Evolutionary conservation across 257 asterid genomes (phyloP), one percentile per base, ranked within the genome.

Genomic region (Echium plantagineum): DNA sequence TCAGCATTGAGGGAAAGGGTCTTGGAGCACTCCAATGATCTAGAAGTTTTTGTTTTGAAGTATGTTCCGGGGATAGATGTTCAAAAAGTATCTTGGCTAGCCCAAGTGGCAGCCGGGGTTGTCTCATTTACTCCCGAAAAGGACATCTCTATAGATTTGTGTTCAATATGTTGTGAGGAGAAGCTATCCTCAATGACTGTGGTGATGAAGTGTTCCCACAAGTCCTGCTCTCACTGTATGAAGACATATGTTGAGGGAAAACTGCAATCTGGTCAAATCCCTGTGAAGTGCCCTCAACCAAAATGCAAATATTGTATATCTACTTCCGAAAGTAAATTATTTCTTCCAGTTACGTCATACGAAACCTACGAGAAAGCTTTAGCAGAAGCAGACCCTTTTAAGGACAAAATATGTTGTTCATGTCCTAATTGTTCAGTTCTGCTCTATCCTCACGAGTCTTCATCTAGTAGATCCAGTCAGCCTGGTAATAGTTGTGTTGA

Each of bases 221-320:
- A 66, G 64, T 89, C 86, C 72, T 93, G 98, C 63, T 84, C 98
- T 22, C 89, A 71, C 63, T 93, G 98, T 71, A 72, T 89, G 97
- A 93, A 73, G 82, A 75, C 83, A 16, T 83, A 89, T 28, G 97
- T 84, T 0, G 94, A 89, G 77, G 93, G 80, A 21, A 89, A 89
- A 72, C 10, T 89, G 55, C 72, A 72, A 47, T 79, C 81, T 17
- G 19, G 68, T 47, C 85, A 72, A 63, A 82, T 89, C 57, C 96
- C 96, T 21, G 72, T 84, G 67, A 74, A 78, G 73, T 93, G 98
- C 79, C 98, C 95, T 32, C 86, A 83, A 20, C 72, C 66, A 21
- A 74, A 75, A 66, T 93, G 98, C 89, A 89, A 81, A 64, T 81
- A 85, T 58, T 77, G 75, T 60, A 74, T 93, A 52, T 84, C 96